Conservation (phyloP, 2,329 filamentous ascomycete genomes). For the Apiospora saccharicola region DNA sequence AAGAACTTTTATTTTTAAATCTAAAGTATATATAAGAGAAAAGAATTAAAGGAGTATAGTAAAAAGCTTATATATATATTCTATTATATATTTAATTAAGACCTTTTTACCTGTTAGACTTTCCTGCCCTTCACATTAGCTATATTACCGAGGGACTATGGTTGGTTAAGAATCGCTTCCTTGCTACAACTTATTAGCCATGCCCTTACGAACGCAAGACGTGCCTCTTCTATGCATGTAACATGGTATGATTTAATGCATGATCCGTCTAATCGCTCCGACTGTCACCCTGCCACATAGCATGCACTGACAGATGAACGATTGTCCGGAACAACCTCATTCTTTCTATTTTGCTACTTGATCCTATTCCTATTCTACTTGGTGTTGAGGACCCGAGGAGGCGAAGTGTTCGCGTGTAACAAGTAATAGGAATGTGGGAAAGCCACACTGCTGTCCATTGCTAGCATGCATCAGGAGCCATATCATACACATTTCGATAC, state of each 20-base stretch:
- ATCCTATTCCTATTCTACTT: too few relatives aligned
- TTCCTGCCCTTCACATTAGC: neutral
- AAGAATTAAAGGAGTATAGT: too few relatives aligned
- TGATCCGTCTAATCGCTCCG: too few relatives aligned
- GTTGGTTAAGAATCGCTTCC: too few relatives aligned
- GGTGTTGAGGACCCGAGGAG: too few relatives aligned
- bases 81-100: neutral
- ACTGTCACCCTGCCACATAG: neutral
- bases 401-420: neutral
- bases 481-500: neutral
- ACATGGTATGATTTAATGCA: too few relatives aligned
- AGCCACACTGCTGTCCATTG: neutral
- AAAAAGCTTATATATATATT: neutral
- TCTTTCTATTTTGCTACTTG: too few relatives aligned
- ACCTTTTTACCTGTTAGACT: neutral
- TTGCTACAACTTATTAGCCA: too few relatives aligned
- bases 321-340: neutral
- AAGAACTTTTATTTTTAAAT: neutral
- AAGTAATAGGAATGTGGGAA: neutral
- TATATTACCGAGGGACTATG: neutral
- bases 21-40: neutral
- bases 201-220: too few relatives aligned
- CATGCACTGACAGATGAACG: neutral
- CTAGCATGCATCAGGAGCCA: neutral
- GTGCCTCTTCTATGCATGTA: too few relatives aligned